These are phyloP conservation scores for Lathyrus sativus DNA, from an alignment of 306 rosid genomes.

Conservation along the genomic window DNA sequence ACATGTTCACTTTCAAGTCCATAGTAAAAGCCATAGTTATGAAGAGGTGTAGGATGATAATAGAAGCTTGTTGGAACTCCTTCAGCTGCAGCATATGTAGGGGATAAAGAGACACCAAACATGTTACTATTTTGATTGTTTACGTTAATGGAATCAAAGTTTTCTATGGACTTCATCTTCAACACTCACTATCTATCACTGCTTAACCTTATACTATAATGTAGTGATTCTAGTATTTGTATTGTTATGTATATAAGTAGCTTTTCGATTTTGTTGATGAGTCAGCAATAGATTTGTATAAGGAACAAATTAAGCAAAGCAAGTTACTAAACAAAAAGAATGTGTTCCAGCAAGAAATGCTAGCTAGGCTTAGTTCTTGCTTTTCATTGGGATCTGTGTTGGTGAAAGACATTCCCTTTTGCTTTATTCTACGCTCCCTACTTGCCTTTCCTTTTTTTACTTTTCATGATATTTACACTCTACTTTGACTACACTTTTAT, in stretches of 20 bases:
- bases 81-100: slow-evolving; percentile 28
- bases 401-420: slow-evolving; percentile 77
- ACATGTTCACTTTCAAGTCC: slow-evolving; percentile 55
- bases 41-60: slow-evolving; percentile 5
- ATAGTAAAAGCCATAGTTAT: slow-evolving; percentile 60
- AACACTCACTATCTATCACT: slow-evolving; percentile 37
- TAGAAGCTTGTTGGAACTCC: slow-evolving; percentile 46
- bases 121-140: slow-evolving; percentile 50
- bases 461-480: background rate
- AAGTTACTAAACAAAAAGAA: slow-evolving; percentile 67
- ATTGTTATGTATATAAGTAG: background rate
- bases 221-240: slow-evolving; percentile 26
- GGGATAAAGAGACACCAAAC: slow-evolving; percentile 72
- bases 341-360: slow-evolving; percentile 61
- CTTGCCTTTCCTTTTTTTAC: slow-evolving; percentile 38
- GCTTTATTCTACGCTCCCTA: slow-evolving; percentile 49
- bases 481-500: slow-evolving; percentile 1
- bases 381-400: slow-evolving; percentile 83
- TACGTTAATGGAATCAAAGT: slow-evolving; percentile 13
- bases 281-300: slow-evolving; percentile 43
- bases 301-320: slow-evolving; percentile 48
- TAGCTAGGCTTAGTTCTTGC: slow-evolving; percentile 52
- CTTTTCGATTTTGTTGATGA: slow-evolving; percentile 38
- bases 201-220: slow-evolving; percentile 37
- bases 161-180: slow-evolving; percentile 1